Conservation (phyloP, 352 stramenopile genomes). For the Globisporangium nunn region DNA sequence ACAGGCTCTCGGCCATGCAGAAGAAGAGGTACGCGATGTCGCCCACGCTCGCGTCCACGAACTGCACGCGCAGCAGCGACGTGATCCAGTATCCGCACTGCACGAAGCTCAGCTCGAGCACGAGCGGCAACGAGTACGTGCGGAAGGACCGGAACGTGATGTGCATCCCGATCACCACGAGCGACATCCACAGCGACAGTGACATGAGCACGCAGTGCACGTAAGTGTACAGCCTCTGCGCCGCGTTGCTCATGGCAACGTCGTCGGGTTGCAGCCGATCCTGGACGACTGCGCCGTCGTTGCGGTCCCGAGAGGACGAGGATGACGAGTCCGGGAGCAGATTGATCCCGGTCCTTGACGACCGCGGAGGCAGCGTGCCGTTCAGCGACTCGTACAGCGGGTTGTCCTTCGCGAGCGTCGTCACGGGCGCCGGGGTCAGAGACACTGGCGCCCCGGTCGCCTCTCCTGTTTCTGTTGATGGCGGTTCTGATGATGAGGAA, state of each 20-base stretch:
- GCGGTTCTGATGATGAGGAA: not conserved
- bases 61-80: slow-evolving; percentile 51
- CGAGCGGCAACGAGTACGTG: slow-evolving; percentile 63
- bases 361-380: slow-evolving; percentile 13
- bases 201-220: slow-evolving; percentile 70
- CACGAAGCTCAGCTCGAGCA: slow-evolving; percentile 56
- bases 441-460: slow-evolving; percentile 2
- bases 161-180: slow-evolving; percentile 72
- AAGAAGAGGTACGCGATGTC: slow-evolving; percentile 52
- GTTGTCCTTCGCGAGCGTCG: slow-evolving; percentile 10
- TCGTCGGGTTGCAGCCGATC: not conserved
- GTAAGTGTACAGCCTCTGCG: slow-evolving; percentile 47
- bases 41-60: slow-evolving; percentile 30
- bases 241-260: slow-evolving; percentile 9
- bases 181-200: slow-evolving; percentile 67
- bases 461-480: not conserved
- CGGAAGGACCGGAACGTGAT: slow-evolving; percentile 66
- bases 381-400: slow-evolving; percentile 12
- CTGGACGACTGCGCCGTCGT: not conserved
- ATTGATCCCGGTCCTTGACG: slow-evolving; percentile 12
- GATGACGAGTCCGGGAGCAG: slow-evolving; percentile 8
- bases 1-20: slow-evolving; percentile 69
- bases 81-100: slow-evolving; percentile 74
- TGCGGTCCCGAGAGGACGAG: slow-evolving; percentile 2
- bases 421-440: slow-evolving; percentile 5